phyloP scores from a whole-genome alignment of 257 asterid genomes.

The Eustoma russellianum region DNA sequence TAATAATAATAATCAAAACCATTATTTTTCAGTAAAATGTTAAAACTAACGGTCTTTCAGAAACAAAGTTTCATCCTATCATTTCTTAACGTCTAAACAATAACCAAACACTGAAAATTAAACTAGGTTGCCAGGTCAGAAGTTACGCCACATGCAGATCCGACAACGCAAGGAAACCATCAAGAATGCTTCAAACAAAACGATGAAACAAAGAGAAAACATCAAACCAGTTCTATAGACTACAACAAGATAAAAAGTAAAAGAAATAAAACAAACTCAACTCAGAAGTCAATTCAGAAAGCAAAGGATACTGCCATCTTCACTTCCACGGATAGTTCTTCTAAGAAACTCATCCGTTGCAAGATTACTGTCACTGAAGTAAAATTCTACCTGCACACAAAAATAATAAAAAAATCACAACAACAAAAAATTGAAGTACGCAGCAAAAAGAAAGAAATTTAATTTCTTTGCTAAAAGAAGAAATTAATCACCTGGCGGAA shows the following conservation, averaged over 20 bases:
- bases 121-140: too few species aligned
- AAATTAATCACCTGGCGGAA: conserved; percentile 64
- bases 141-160: too few species aligned
- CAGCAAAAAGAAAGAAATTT: not conserved
- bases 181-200: too few species aligned
- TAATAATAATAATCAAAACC: not conserved
- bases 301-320: conserved; percentile 85
- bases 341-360: conserved; percentile 72
- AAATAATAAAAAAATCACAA: not conserved
- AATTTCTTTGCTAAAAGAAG: not conserved
- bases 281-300: not conserved
- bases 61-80: too few species aligned
- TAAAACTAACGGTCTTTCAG: too few species aligned
- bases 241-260: not conserved
- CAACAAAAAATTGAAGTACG: not conserved
- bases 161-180: too few species aligned
- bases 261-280: not conserved
- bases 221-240: too few species aligned
- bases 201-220: too few species aligned
- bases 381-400: conserved; percentile 74
- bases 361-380: conserved; percentile 93
- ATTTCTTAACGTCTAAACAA: too few species aligned
- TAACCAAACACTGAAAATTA: too few species aligned
- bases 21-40: too few species aligned
- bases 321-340: conserved; percentile 60